phyloP scores from a whole-genome alignment of 2,329 filamentous ascomycete species.

The Pestalotiopsis sp. region DNA sequence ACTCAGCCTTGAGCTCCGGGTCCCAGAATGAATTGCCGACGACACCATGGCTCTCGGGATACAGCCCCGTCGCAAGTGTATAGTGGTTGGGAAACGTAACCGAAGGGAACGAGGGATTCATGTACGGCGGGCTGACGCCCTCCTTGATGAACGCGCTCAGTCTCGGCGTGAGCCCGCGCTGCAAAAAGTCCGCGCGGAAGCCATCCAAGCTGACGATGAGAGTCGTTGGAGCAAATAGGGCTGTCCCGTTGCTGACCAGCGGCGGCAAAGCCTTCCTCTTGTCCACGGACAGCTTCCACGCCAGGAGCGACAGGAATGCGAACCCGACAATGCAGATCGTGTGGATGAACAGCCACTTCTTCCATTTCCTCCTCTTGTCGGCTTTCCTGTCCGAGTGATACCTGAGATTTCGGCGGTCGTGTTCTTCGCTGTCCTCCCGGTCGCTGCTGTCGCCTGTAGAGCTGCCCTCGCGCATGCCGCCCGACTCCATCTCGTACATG shows the following conservation, averaged over 20 bases:
- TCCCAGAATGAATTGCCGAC: conserved; percentile 98
- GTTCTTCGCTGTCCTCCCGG: conserved; percentile 59
- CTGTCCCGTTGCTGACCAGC: conserved; percentile 77
- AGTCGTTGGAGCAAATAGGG: conserved; percentile 87
- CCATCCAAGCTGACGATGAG: conserved; percentile 93
- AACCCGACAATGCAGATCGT: conserved; percentile 54
- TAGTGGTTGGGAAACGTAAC: conserved; percentile 98
- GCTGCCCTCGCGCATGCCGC: conserved; percentile 68
- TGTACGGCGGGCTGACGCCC: conserved; percentile 88
- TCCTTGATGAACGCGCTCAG: conserved; percentile 77
- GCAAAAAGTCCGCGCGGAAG: conserved; percentile 91
- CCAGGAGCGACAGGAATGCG: conserved; percentile 55
- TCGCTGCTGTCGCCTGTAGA: conserved; percentile 64
- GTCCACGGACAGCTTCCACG: conserved; percentile 59
- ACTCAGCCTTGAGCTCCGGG: conserved; percentile 72
- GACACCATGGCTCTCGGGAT: conserved; percentile 90
- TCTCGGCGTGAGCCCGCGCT: conserved; percentile 79
- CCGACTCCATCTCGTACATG: conserved; percentile 80
- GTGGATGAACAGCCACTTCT: conserved; percentile 56
- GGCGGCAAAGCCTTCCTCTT: conserved; percentile 37
- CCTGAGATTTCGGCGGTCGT: conserved; percentile 55
- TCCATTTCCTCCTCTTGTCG: conserved; percentile 54
- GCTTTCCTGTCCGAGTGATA: conserved; percentile 48
- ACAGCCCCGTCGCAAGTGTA: conserved; percentile 86
- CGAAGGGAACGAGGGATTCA: conserved; percentile 92